Conservation (phyloP, 169 alveolate genomes). For the Blepharisma undulans region DNA sequence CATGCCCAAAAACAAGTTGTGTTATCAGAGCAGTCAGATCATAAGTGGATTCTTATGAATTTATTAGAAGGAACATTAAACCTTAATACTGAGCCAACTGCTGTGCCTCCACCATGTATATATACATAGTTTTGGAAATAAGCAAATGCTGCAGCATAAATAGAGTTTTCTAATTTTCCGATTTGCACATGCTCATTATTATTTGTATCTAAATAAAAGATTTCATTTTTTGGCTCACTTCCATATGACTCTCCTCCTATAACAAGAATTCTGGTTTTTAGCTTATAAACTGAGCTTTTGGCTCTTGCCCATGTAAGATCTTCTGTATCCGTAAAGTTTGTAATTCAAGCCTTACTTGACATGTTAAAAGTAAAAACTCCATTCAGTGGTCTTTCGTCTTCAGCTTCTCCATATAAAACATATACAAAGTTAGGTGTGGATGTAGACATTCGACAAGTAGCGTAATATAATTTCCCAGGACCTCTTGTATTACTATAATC, state of each 20-base stretch:
- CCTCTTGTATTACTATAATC: not conserved
- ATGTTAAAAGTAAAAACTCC: not conserved
- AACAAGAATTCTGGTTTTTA: not conserved
- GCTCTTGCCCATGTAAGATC: not conserved
- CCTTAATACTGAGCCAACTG: not conserved
- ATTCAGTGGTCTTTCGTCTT: not conserved
- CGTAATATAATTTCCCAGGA: not conserved
- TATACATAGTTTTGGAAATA: not conserved
- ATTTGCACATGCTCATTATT: not conserved
- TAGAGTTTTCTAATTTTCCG: not conserved
- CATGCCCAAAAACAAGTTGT: not conserved
- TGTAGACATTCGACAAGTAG: not conserved
- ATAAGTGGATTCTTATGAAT: not conserved
- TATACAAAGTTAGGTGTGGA: not conserved
- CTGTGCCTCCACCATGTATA: constrained; percentile 12
- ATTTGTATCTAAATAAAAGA: not conserved
- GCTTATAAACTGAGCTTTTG: not conserved
- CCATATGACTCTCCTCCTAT: not conserved
- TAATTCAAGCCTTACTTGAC: not conserved
- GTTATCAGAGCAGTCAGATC: not conserved
- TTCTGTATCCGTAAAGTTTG: not conserved
- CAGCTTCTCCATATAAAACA: not conserved
- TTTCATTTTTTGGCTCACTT: not conserved
- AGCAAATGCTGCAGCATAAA: not conserved
- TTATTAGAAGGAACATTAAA: not conserved